These are phyloP conservation scores for Fonsecaea erecta DNA, from an alignment of 2,329 filamentous ascomycete genomes.

Conservation along the genomic window DNA sequence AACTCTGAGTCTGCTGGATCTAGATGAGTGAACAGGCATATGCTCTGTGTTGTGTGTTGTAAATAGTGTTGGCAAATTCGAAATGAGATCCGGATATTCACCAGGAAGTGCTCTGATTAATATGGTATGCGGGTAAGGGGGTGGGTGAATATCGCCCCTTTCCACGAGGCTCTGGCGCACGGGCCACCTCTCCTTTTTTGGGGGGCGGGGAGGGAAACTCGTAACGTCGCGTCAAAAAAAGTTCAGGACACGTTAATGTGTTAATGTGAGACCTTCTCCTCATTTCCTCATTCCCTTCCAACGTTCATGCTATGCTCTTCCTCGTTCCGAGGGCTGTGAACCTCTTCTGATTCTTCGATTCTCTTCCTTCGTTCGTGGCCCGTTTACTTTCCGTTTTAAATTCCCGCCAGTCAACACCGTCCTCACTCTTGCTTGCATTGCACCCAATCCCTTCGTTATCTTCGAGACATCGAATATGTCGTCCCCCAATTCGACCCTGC, in stretches of 20 bases:
- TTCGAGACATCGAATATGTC: constrained; percentile 29
- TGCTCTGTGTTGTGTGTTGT: neutral
- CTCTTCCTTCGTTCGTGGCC: neutral
- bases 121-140: neutral
- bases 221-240: constrained; percentile 25
- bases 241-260: constrained; percentile 27
- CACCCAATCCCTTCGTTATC: constrained; percentile 9
- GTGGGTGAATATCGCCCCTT: neutral
- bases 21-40: constrained; percentile 21
- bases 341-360: constrained; percentile 11
- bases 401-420: neutral
- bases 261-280: constrained; percentile 1
- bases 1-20: constrained; percentile 60
- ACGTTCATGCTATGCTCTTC: neutral
- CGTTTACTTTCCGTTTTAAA: neutral
- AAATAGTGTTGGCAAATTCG: neutral
- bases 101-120: neutral
- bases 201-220: neutral
- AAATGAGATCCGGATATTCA: neutral
- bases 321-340: neutral
- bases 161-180: constrained; percentile 6
- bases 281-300: neutral
- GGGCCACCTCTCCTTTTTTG: constrained; percentile 4
- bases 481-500: constrained; percentile 33
- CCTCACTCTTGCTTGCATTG: neutral